Conservation (phyloP, 176 grass and related monocot genomes). For the Eragrostis nindensis region DNA sequence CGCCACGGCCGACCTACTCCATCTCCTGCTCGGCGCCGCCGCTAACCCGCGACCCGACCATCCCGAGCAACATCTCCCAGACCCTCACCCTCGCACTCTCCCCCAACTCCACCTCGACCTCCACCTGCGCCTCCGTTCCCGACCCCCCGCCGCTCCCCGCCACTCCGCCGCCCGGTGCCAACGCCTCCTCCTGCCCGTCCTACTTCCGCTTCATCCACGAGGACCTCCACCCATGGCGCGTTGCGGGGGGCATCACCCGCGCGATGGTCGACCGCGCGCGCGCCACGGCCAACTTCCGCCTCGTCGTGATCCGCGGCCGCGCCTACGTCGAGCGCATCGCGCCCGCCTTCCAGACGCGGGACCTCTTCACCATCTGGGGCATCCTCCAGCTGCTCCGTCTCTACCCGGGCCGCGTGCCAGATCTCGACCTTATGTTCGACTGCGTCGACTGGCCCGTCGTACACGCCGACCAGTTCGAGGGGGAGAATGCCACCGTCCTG, state of each 20-base stretch:
- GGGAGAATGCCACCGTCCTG: slow-evolving; percentile 49
- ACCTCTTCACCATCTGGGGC: slow-evolving; percentile 92
- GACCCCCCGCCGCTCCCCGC: slow-evolving; percentile 27
- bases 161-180: slow-evolving; percentile 1
- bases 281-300: slow-evolving; percentile 65
- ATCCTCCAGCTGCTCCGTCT: slow-evolving; percentile 81
- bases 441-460: slow-evolving; percentile 71
- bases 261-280: slow-evolving; percentile 62
- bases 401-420: slow-evolving; percentile 77
- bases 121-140: slow-evolving; percentile 25
- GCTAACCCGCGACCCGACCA: slow-evolving; percentile 37
- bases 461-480: slow-evolving; percentile 41
- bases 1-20: slow-evolving; percentile 37
- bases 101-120: slow-evolving; percentile 5
- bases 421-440: slow-evolving; percentile 93
- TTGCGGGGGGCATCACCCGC: slow-evolving; percentile 62
- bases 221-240: slow-evolving; percentile 84
- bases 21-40: slow-evolving; percentile 54
- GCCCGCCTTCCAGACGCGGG: slow-evolving; percentile 64
- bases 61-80: slow-evolving; percentile 59
- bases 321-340: slow-evolving; percentile 70
- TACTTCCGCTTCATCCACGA: slow-evolving; percentile 93
- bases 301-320: slow-evolving; percentile 56
- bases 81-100: slow-evolving; percentile 47
- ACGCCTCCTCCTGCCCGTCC: slow-evolving; percentile 57